Conservation (phyloP, 148 eudicot genomes). For the Persicaria tinctoria region DNA sequence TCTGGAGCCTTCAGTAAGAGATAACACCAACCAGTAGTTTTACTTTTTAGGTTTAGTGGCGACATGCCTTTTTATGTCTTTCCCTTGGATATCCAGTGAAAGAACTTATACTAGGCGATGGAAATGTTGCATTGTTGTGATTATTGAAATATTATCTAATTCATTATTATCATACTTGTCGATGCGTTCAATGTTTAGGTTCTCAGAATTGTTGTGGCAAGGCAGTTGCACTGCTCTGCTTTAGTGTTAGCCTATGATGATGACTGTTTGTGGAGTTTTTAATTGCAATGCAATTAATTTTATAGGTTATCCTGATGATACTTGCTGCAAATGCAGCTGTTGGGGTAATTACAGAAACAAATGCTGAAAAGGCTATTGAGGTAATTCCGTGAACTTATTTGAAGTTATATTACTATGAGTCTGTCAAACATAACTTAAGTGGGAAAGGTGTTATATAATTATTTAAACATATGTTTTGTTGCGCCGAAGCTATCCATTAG, state of each 20-base stretch:
- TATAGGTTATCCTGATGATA: constrained; percentile 92
- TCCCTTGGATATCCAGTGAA: background rate
- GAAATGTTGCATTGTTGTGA: background rate
- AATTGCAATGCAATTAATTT: background rate
- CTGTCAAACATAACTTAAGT: background rate
- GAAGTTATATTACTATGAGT: background rate
- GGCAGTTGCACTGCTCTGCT: background rate
- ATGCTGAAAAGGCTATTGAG: constrained; percentile 99
- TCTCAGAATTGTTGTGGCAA: background rate
- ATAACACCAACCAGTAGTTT: background rate
- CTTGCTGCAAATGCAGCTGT: constrained; percentile 99
- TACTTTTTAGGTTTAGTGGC: background rate
- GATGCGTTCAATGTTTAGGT: background rate
- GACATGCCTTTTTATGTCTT: background rate
- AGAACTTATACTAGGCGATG: background rate
- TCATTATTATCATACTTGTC: background rate
- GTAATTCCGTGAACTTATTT: constrained; percentile 23
- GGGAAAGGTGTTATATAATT: background rate
- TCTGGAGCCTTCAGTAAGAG: constrained; percentile 92
- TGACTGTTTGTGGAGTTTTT: background rate
- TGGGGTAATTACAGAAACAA: constrained; percentile 98
- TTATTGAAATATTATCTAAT: background rate
- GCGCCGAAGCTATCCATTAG: background rate
- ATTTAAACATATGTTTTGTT: background rate
- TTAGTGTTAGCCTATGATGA: background rate